Base-by-base conservation (phyloP, 2,329 filamentous ascomycete genomes). In the Thielaviopsis ethacetica region DNA sequence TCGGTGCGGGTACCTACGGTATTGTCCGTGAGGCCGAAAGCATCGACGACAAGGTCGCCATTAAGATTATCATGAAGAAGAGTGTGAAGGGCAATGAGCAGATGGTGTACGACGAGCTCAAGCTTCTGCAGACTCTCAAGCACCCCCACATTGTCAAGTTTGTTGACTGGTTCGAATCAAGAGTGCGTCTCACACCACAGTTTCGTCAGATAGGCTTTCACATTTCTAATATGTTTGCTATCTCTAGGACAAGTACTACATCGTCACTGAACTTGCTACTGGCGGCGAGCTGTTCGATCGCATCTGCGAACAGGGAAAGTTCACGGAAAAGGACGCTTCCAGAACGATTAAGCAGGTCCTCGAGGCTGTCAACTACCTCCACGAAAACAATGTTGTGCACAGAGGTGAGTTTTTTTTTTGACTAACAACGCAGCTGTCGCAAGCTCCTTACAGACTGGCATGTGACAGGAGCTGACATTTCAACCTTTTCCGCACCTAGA, bases 41-140 rank as follows among this genome's bases (percentile, higher is more conserved):
- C 65, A 82, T 85, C 50, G 79, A 80, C 21, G 88, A 89, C 70
- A 81, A 95, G 77, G 91, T 95, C 62, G 93, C 93, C 49, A 82
- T 98, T 72, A 98, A 98, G 79, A 97, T 98, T 71, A 98, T 98
- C 71, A 77, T 97, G 68, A 98, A 98, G 81, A 96, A 95, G 77
- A 97, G 95, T 73, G 91, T 98, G 70, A 94, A 91, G 71, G 91
- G 91, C 64, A 97, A 97, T 67, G 93, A 98, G 76, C 83, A 86
- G 71, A 98, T 98, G 93, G 93, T 98, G 49, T 93, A 95, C 71
- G 93, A 98, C 71, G 93, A 98, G 75, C 79, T 98, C 66, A 81
- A 90, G 65, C 90, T 98, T 83, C 80, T 98, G 64, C 90, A 96
- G 73, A 82, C 82, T 61, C 82, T 98, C 68, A 81, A 90, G 68